Percentiles rank a stretch among this genome's conserved stretches.
These are phyloP conservation scores for Curvularia sp. DNA, from an alignment of 2,329 filamentous ascomycete genomes.

Conservation along the genomic window DNA sequence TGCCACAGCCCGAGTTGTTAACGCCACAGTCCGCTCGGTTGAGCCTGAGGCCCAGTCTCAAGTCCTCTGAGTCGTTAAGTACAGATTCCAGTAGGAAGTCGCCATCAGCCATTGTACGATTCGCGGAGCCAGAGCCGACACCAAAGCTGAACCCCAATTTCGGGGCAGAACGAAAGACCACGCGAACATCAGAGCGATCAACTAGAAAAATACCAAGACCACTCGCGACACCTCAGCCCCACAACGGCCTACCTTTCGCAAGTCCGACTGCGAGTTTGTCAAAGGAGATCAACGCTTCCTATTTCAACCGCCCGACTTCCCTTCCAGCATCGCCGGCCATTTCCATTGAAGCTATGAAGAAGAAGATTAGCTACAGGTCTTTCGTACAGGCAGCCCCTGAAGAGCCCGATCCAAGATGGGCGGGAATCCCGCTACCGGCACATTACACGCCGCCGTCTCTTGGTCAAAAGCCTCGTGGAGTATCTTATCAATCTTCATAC, in stretches of 20 bases:
- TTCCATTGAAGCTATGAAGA: slow-evolving; percentile 12
- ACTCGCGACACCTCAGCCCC: slow-evolving; percentile 12
- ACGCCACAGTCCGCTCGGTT: slow-evolving; percentile 20
- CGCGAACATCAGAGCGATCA: slow-evolving; percentile 9
- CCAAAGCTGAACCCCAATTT: slow-evolving; percentile 16
- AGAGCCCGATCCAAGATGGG: slow-evolving; percentile 25
- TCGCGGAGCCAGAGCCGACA: slow-evolving; percentile 30
- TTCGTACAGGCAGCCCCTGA: slow-evolving; percentile 21
- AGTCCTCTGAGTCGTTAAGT: slow-evolving; percentile 25
- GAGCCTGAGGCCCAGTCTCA: slow-evolving; percentile 35
- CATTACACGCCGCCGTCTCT: slow-evolving; percentile 24
- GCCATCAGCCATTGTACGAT: slow-evolving; percentile 35
- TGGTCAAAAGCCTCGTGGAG: slow-evolving; percentile 21
- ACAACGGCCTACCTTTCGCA: slow-evolving; percentile 8
- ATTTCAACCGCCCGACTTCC: slow-evolving; percentile 11
- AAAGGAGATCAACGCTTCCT: slow-evolving; percentile 14
- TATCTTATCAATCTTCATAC: slow-evolving; percentile 32
- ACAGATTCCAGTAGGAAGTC: slow-evolving; percentile 22
- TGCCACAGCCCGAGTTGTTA: background rate
- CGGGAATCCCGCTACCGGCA: slow-evolving; percentile 25
- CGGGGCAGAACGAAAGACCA: slow-evolving; percentile 6
- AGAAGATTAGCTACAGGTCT: slow-evolving; percentile 14
- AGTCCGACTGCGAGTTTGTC: slow-evolving; percentile 14
- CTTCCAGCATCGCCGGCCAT: slow-evolving; percentile 14
- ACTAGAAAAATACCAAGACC: slow-evolving; percentile 19